These are phyloP conservation scores for Lipomyces yamanashiensis DNA, from an alignment of 805 yeast genomes.

Conservation along the genomic window DNA sequence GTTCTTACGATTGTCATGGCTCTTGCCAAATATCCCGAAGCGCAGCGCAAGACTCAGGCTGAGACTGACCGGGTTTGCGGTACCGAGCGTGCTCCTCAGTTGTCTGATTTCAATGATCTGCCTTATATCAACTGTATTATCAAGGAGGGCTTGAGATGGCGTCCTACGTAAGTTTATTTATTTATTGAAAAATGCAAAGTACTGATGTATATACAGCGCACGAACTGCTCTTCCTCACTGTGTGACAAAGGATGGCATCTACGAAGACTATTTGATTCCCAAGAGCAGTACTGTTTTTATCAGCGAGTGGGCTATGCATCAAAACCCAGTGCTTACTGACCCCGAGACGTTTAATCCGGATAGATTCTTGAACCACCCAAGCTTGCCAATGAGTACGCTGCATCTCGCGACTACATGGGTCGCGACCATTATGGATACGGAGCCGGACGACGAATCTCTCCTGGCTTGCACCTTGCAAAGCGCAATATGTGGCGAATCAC, in stretches of 20 bases:
- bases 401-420: neutral
- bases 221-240: neutral
- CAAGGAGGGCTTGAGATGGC: conserved; percentile 8
- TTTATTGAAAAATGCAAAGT: no score
- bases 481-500: neutral
- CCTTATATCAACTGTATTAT: conserved; percentile 2
- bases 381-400: neutral
- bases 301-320: conserved; percentile 70
- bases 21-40: neutral
- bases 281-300: conserved; percentile 60
- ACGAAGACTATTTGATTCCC: conserved; percentile 49
- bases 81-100: neutral
- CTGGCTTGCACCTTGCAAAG: conserved; percentile 13
- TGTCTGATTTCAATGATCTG: neutral
- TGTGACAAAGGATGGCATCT: conserved; percentile 19
- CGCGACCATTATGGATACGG: conserved; percentile 10
- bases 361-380: neutral
- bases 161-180: no score
- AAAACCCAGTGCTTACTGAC: conserved; percentile 45
- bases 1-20: neutral
- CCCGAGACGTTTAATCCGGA: neutral
- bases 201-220: no score
- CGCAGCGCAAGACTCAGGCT: neutral
- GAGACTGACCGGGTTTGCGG: neutral
- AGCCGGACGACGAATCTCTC: conserved; percentile 9